Evolutionary conservation across 1,284 basidiomycete genomes (phyloP), one percentile per base, ranked within the genome.

Genomic region (Volvariella surrecta): DNA sequence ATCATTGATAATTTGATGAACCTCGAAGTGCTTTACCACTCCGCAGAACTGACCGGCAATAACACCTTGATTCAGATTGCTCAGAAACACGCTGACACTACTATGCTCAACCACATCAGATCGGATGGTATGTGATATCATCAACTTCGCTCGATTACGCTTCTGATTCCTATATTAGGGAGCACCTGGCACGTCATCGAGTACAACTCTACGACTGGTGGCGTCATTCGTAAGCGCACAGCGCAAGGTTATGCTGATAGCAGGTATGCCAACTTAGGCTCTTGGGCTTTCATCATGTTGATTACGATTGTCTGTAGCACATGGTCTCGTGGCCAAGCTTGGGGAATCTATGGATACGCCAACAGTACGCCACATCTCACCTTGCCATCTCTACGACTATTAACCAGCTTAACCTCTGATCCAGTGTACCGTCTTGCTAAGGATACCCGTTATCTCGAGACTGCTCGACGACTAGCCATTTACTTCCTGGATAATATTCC

Each of bases 1-100:
- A 82, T 83, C 56, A 82, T 82, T 40, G 81, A 85, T 61, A 83
- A 82, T 54, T 82, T 85, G 80, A 82, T 85, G 77, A 85, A 82
- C 52, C 68, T 85, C 16, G 77, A 84, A 44, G 64, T 82, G 9
- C 61, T 84, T 9, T 79, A 78, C 56, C 62, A 65, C 4, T 74
- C 76, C 11, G 71, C 68, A 28, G 61, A 60, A 11, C 58, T 83
- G 15, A 82, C 76, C 0, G 70, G 73, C 2, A 82, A 84, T 53
- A 50, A 67, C 13, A 81, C 76, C 0, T 58, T 82, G 13, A 63
- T 66, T 21, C 57, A 75, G 10, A 82, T 84, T 22, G 81, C 82
- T 3, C 72, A 68, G 18, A 67, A 64, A 2, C 82, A 85, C 53
- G 79, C 81, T 0, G 68, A 82, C 51, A 79, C 74, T 41, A 84